Percentiles rank a stretch among this genome's conserved stretches.
phyloP scores from a whole-genome alignment of 1,284 basidiomycete genomes.

The Melampsora abietis-canadensis region DNA sequence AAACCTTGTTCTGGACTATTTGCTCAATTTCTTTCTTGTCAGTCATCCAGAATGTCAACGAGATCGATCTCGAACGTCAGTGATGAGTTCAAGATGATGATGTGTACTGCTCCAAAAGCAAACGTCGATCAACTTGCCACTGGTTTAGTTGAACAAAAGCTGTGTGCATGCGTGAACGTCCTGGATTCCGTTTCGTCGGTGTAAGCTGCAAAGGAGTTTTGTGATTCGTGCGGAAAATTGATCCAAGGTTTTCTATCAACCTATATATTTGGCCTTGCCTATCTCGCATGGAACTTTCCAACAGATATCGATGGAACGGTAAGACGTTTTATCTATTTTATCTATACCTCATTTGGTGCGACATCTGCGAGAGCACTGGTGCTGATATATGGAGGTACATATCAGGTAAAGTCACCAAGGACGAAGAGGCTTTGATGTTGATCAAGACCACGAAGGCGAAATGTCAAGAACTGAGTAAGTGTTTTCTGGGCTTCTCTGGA shows the following conservation, averaged over 20 bases:
- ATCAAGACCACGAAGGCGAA: background rate
- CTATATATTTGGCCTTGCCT: too few relatives aligned
- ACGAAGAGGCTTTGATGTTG: constrained; percentile 2
- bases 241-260: too few relatives aligned
- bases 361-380: background rate
- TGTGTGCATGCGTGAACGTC: constrained; percentile 6
- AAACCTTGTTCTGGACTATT: too few relatives aligned
- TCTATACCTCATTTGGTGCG: background rate
- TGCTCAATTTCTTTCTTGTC: too few relatives aligned
- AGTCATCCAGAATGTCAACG: too few relatives aligned
- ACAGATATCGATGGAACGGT: constrained; percentile 8
- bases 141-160: background rate
- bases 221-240: too few relatives aligned
- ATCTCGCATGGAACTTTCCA: background rate
- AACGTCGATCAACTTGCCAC: background rate
- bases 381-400: background rate
- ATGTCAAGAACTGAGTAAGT: constrained; percentile 1
- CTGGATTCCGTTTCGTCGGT: constrained; percentile 2
- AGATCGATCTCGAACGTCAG: background rate
- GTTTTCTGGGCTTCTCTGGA: background rate
- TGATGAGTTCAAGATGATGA: constrained; percentile 7
- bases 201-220: background rate
- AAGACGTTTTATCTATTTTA: background rate
- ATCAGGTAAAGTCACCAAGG: background rate
- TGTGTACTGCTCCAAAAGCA: background rate